Evolutionary conservation across 1,284 basidiomycete species (phyloP).

Genomic region (Xerocomus amazonicus): DNA sequence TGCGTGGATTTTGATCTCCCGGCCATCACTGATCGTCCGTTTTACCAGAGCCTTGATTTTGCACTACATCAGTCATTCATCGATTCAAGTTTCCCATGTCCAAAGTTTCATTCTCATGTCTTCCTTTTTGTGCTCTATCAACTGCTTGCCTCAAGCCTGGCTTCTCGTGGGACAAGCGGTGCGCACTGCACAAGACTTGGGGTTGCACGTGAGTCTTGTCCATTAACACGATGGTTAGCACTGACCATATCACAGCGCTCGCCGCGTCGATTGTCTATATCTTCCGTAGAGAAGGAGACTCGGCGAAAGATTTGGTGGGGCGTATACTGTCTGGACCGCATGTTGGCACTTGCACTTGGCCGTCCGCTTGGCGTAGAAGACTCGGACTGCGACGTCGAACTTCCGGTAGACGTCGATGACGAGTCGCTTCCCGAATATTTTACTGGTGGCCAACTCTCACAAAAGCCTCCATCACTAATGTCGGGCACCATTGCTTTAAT

Average conservation of each 20-base stretch:
- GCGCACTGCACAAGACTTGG: slow-evolving; percentile 82
- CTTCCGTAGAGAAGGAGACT: slow-evolving; percentile 80
- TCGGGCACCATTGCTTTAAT: slow-evolving; percentile 73
- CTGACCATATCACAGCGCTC: slow-evolving; percentile 57
- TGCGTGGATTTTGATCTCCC: slow-evolving; percentile 2
- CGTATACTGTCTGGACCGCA: slow-evolving; percentile 82
- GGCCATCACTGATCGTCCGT: slow-evolving; percentile 8
- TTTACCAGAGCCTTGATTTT: slow-evolving; percentile 71
- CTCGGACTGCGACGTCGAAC: slow-evolving; percentile 76
- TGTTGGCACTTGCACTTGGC: slow-evolving; percentile 84
- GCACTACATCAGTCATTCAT: slow-evolving; percentile 83
- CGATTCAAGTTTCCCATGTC: slow-evolving; percentile 79
- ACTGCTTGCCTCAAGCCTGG: slow-evolving; percentile 90
- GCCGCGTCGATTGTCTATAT: slow-evolving; percentile 65
- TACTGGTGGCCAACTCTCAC: slow-evolving; percentile 52
- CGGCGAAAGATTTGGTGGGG: slow-evolving; percentile 89
- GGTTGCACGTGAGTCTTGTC: slow-evolving; percentile 68
- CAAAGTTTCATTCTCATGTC: slow-evolving; percentile 85
- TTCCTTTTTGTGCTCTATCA: slow-evolving; percentile 85
- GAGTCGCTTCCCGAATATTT: slow-evolving; percentile 71
- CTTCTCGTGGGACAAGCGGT: slow-evolving; percentile 85
- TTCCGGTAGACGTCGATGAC: slow-evolving; percentile 79
- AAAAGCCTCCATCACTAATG: slow-evolving; percentile 68
- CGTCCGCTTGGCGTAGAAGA: slow-evolving; percentile 79
- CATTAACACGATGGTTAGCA: neutral